phyloP scores from a whole-genome alignment of 306 rosid genomes.

The Quercus bicolor region DNA sequence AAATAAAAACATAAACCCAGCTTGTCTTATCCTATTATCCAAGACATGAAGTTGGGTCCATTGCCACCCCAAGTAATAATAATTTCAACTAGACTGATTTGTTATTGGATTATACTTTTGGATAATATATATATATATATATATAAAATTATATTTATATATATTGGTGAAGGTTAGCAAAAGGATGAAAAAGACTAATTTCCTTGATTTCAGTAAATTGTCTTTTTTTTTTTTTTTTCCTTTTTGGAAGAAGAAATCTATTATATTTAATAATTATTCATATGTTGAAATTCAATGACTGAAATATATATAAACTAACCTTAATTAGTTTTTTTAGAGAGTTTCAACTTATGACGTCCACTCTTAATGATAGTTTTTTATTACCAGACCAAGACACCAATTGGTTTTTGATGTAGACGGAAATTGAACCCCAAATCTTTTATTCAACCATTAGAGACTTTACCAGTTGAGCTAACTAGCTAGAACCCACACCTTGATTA shows the following conservation, averaged over 20 bases:
- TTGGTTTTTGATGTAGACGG: no score
- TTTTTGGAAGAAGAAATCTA: no score
- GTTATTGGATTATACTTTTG: background rate
- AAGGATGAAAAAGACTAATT: background rate
- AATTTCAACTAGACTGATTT: background rate
- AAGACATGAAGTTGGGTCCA: background rate
- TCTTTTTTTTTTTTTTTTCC: background rate
- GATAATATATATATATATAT: background rate
- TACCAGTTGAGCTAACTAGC: no score
- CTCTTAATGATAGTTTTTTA: no score
- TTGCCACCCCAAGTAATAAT: background rate
- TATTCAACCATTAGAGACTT: no score
- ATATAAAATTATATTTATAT: no score
- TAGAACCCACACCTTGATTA: no score
- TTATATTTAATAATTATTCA: no score
- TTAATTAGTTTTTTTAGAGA: no score
- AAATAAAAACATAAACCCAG: background rate
- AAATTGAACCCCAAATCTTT: fast-evolving
- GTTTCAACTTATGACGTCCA: fast-evolving
- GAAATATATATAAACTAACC: no score
- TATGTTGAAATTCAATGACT: no score
- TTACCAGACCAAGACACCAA: no score
- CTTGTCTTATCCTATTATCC: background rate
- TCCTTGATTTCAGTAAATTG: background rate
- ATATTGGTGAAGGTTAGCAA: background rate